phyloP scores from a whole-genome alignment of 768 basidiomycete genomes.

The Trametes villosa region DNA sequence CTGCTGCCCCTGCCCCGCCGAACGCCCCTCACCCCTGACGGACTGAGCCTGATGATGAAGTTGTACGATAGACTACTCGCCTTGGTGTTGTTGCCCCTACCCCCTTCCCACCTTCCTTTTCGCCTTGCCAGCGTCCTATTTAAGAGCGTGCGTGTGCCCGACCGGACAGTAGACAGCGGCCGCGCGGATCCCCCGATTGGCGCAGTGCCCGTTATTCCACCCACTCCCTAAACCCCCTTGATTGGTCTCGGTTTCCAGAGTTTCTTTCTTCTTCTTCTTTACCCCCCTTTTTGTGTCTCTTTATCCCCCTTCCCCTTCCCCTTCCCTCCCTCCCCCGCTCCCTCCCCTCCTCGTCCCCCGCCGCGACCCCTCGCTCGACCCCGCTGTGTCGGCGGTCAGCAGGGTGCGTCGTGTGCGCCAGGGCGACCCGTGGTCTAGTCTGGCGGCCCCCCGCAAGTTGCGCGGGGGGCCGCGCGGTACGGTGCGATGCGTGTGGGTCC shows the following conservation, averaged over 20 bases:
- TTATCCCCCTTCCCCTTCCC: neutral
- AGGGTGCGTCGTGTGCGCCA: neutral
- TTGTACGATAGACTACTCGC: constrained; percentile 29
- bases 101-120: constrained; percentile 19
- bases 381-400: constrained; percentile 11
- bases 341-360: constrained; percentile 5
- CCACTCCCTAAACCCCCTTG: constrained; percentile 24
- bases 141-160: constrained; percentile 28
- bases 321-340: neutral
- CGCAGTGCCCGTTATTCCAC: constrained; percentile 25
- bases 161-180: constrained; percentile 22
- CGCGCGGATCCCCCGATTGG: constrained; percentile 23
- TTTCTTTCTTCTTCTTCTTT: constrained; percentile 11
- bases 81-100: constrained; percentile 14
- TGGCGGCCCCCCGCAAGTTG: constrained; percentile 14
- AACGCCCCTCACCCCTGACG: constrained; percentile 5
- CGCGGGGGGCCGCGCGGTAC: constrained; percentile 12
- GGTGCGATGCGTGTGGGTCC: constrained; percentile 1
- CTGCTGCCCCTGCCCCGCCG: constrained; percentile 15
- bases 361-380: neutral
- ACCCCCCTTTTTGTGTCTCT: neutral
- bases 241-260: constrained; percentile 22
- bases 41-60: constrained; percentile 17
- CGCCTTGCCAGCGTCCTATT: constrained; percentile 24
- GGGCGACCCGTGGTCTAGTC: constrained; percentile 14